A percentile compares a stretch with the other conserved stretches of the same genome.
Evolutionary conservation across 805 yeast genomes (phyloP).

Genomic region (Starmerella stellata): DNA sequence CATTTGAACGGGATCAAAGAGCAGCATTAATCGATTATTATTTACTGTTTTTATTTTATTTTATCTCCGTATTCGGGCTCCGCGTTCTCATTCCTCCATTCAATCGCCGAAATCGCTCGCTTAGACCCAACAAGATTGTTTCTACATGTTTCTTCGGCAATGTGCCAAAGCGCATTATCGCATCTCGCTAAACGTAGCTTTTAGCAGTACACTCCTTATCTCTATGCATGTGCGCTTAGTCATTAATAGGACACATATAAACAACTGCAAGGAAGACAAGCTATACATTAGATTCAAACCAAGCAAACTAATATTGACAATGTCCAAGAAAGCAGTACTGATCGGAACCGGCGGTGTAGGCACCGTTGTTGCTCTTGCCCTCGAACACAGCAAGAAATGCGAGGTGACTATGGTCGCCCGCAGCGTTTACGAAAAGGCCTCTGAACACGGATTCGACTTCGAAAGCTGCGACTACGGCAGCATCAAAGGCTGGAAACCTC

Average conservation of each 20-base stretch:
- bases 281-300: not conserved
- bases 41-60: too few species aligned
- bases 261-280: not conserved
- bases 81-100: too few species aligned
- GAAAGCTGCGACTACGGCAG: conserved; percentile 47
- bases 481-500: conserved; percentile 37
- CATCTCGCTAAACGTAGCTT: conserved; percentile 1
- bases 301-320: not conserved
- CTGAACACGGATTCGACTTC: conserved; percentile 37
- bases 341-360: conserved; percentile 85
- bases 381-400: conserved; percentile 32
- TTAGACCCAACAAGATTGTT: too few species aligned
- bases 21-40: too few species aligned
- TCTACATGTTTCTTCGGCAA: too few species aligned
- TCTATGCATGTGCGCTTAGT: not conserved
- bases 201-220: conserved; percentile 1
- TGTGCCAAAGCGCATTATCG: too few species aligned
- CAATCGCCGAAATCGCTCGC: too few species aligned
- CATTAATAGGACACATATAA: not conserved
- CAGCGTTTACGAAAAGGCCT: conserved; percentile 41
- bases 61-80: too few species aligned
- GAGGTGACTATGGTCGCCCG: conserved; percentile 46
- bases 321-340: conserved; percentile 31
- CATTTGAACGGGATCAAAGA: too few species aligned
- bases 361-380: conserved; percentile 49